Evolutionary conservation across 2,329 filamentous ascomycete genomes (phyloP).

Genomic region (Nigrospora osmanthi): DNA sequence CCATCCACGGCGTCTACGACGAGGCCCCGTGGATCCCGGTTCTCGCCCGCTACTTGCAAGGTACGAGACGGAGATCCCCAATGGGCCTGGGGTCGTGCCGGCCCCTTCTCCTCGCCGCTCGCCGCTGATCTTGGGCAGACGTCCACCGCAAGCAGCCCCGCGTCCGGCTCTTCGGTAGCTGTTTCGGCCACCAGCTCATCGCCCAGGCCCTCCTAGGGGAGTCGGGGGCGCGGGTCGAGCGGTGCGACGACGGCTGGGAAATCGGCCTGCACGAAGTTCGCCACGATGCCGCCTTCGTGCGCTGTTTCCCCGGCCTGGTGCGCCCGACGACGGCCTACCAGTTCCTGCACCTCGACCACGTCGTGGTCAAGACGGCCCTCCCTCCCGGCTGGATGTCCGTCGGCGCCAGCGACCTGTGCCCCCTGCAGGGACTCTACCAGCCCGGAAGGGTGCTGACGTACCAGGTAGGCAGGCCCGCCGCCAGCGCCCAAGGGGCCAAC

Average conservation of each 20-base stretch:
- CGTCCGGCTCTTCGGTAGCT: constrained; percentile 6
- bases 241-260: constrained; percentile 4
- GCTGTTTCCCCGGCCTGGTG: constrained; percentile 1
- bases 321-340: constrained; percentile 3
- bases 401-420: constrained; percentile 3
- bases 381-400: constrained; percentile 4
- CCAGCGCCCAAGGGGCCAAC: no score
- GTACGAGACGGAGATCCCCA: neutral
- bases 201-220: constrained; percentile 2
- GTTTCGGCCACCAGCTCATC: constrained; percentile 6
- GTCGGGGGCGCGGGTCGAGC: constrained; percentile 1
- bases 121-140: neutral
- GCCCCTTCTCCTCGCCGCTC: neutral
- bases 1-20: constrained; percentile 3
- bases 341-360: constrained; percentile 4
- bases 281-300: neutral
- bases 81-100: neutral
- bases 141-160: constrained; percentile 3
- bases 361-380: neutral
- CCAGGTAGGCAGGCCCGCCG: constrained; percentile 1
- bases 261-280: constrained; percentile 5
- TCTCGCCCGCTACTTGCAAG: neutral
- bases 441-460: constrained; percentile 6
- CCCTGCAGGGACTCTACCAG: constrained; percentile 3
- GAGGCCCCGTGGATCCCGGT: constrained; percentile 3